These are phyloP conservation scores for Alternaria gansuensis DNA, from an alignment of 2,329 filamentous ascomycete species.

Conservation along the genomic window DNA sequence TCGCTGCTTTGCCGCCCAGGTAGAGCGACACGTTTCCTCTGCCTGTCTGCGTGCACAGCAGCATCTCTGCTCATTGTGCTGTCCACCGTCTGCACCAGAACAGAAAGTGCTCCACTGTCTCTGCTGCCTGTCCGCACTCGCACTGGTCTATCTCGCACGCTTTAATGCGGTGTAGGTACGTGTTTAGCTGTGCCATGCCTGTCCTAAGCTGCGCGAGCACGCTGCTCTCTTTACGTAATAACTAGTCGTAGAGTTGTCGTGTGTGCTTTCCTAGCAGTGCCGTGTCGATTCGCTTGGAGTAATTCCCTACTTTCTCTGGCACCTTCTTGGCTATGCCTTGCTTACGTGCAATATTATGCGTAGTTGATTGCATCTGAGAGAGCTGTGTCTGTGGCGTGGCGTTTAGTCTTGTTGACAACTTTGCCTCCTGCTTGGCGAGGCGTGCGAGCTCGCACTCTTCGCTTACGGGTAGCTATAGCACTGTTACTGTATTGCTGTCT, in stretches of 20 bases:
- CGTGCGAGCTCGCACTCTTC: slow-evolving; percentile 21
- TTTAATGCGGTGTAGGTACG: slow-evolving; percentile 20
- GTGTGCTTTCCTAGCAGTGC: slow-evolving; percentile 22
- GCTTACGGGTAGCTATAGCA: slow-evolving; percentile 21
- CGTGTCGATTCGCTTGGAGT: slow-evolving; percentile 17
- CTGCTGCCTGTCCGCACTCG: neutral
- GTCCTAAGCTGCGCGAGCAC: slow-evolving; percentile 20
- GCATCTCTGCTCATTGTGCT: slow-evolving; percentile 15
- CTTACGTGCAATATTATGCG: slow-evolving; percentile 19
- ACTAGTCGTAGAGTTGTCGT: slow-evolving; percentile 16
- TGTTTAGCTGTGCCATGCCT: slow-evolving; percentile 22
- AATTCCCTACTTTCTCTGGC: slow-evolving; percentile 15
- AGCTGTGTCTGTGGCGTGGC: slow-evolving; percentile 16
- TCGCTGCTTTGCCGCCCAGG: slow-evolving; percentile 18
- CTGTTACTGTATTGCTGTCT: slow-evolving; percentile 19
- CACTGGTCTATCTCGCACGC: slow-evolving; percentile 16
- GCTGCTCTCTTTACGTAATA: slow-evolving; percentile 18
- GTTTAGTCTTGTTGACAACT: slow-evolving; percentile 13
- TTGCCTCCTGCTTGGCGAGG: slow-evolving; percentile 18
- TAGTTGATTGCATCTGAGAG: slow-evolving; percentile 17
- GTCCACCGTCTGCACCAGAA: slow-evolving; percentile 17
- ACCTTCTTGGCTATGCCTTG: slow-evolving; percentile 19
- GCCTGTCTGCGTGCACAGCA: slow-evolving; percentile 15
- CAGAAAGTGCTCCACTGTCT: slow-evolving; percentile 9
- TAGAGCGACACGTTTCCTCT: slow-evolving; percentile 19